These are phyloP conservation scores for Biancaea sappan DNA, from an alignment of 306 rosid genomes.

Conservation along the genomic window DNA sequence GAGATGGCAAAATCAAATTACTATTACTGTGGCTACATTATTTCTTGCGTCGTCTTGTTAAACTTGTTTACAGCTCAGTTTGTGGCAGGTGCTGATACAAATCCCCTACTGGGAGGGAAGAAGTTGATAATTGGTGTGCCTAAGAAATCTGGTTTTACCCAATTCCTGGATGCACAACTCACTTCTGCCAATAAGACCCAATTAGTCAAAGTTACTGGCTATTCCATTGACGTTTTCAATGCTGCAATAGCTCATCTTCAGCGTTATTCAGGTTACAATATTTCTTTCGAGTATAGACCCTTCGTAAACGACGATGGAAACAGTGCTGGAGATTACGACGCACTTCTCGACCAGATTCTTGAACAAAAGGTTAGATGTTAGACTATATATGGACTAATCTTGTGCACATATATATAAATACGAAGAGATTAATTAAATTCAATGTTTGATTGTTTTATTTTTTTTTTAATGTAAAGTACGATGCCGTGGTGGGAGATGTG, in stretches of 20 bases:
- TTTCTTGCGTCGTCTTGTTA: background rate
- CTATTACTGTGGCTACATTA: background rate
- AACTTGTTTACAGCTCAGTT: background rate
- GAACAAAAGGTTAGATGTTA: background rate
- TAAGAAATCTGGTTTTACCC: background rate
- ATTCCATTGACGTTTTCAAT: conserved; percentile 16
- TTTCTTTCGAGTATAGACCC: conserved; percentile 6
- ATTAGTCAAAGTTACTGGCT: conserved; percentile 3
- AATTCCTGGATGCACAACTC: conserved; percentile 15
- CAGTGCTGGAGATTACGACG: background rate
- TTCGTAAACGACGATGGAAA: background rate
- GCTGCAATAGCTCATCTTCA: background rate
- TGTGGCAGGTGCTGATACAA: background rate
- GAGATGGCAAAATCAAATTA: background rate
- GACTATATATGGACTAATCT: background rate
- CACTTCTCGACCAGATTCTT: background rate
- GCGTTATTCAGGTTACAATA: background rate
- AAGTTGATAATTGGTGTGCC: conserved; percentile 20
- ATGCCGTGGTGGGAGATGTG: conserved; percentile 25
- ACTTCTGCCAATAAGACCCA: background rate
- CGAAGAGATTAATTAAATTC: too few species aligned
- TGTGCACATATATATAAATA: background rate
- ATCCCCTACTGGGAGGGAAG: background rate
- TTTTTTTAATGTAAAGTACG: background rate
- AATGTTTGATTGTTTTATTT: background rate